phyloP scores from a whole-genome alignment of 371 early-diverging fungal species.

The Circinella minor region DNA sequence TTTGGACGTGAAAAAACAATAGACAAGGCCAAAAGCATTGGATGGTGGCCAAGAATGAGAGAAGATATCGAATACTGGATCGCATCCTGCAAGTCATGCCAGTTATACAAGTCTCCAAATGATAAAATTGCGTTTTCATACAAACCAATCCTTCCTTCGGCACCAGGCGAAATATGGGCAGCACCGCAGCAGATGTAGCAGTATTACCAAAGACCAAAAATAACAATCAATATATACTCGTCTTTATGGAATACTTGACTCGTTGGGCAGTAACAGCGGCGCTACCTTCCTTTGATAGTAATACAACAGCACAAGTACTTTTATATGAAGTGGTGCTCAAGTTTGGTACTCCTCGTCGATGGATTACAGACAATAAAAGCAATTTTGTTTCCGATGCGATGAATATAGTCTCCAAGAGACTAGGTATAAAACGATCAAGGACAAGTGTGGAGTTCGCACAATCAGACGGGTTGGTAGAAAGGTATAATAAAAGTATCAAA shows the following conservation, averaged over 20 bases:
- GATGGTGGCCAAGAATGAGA: conserved; percentile 16
- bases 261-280: conserved; percentile 23
- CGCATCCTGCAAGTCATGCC: not conserved
- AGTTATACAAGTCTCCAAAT: conserved; percentile 12
- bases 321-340: not conserved
- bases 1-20: conserved; percentile 20
- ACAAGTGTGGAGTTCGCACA: conserved; percentile 28
- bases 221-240: conserved; percentile 24
- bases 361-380: conserved; percentile 23
- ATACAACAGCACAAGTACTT: not conserved
- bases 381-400: conserved; percentile 21
- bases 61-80: not conserved
- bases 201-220: conserved; percentile 12
- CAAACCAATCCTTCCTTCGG: not conserved
- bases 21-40: conserved; percentile 2
- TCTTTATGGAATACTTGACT: conserved; percentile 26
- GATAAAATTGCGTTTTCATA: conserved; percentile 9
- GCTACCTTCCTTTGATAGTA: conserved; percentile 4
- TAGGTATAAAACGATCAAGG: conserved; percentile 13
- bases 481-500: conserved; percentile 25
- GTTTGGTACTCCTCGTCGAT: not conserved
- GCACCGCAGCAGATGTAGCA: conserved; percentile 30
- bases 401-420: conserved; percentile 4
- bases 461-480: conserved; percentile 24
- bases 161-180: conserved; percentile 26